Base-by-base conservation (phyloP, 2,329 filamentous ascomycete genomes). In the Trichoderma koningii region DNA sequence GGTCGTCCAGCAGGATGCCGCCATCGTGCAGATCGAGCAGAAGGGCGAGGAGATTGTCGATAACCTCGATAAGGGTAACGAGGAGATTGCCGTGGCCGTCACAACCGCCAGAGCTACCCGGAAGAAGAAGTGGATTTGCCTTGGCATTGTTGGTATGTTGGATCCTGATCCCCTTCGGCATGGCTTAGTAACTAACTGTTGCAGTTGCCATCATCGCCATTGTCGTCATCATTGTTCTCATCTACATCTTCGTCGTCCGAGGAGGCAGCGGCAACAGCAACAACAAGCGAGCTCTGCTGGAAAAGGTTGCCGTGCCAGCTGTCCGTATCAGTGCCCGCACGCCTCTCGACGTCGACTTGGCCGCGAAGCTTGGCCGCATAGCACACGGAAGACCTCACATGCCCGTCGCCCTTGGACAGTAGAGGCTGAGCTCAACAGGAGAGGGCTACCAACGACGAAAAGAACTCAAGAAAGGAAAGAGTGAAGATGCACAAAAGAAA, bases 81-180 rank as follows among this genome's bases (percentile, higher is more conserved):
- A 87, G 68, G 87, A 97, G 77, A 90, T 98, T 66, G 87, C 84
- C 45, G 85, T 85, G n/a, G 93, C 93, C 14, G 90, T 97, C 68
- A 83, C 85, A 67, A 96, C 91, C 70, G 94, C 94, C 9, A 84
- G 89, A 75, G 86, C 87, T 71, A 91, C 90, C 57, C 85, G 91
- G 71, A 91, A 88, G 81, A 96, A 96, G 92, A 97, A 97, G 90
- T 97, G 93, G 93, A 93, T 91, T 76, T 97, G 93, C 82, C 80
- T 97, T 70, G 88, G 89, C 72, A 92, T 97, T 73, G 80, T 83
- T 71, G 80, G 84, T 87, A 81, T 71, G 84, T 73, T 38, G 14
- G 12, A 26, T 15, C 45, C n/a, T 15, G 19, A 6, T 34, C 0
- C 2, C n/a, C 55, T 19, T 44, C 9, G 17, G 15, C 9, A 7